phyloP scores from a whole-genome alignment of 129 eudicot species.

The Kitagawia praeruptora region DNA sequence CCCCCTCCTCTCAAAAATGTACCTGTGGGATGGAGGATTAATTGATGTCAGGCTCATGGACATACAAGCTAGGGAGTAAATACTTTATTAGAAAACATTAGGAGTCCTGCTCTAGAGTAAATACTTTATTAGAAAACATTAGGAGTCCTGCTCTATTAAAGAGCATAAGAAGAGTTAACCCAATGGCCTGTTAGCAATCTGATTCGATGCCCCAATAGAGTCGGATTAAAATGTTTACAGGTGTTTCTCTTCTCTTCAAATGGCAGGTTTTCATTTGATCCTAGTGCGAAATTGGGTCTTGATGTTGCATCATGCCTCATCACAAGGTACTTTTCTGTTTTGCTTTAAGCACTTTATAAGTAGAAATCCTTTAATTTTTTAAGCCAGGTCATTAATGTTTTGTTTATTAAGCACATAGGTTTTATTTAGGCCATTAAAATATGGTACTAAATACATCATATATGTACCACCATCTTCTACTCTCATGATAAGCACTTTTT shows the following conservation, averaged over 20 bases:
- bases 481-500: constrained; percentile 7
- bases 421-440: background rate
- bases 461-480: background rate
- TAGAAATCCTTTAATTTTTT: constrained; percentile 2
- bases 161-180: background rate
- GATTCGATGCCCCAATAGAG: background rate
- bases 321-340: constrained; percentile 53
- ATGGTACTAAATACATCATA: background rate
- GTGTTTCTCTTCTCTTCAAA: constrained; percentile 15
- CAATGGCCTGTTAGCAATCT: background rate
- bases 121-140: background rate
- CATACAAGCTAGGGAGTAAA: background rate
- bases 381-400: background rate
- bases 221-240: background rate
- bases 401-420: background rate
- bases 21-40: no score
- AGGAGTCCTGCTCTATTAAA: background rate
- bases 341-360: background rate
- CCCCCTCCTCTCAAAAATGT: no score
- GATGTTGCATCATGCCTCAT: constrained; percentile 89
- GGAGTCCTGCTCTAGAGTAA: background rate
- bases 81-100: background rate
- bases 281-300: constrained; percentile 71
- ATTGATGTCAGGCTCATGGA: background rate
- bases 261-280: constrained; percentile 89